A percentile compares a stretch with the other conserved stretches of the same genome.
Evolutionary conservation across 768 basidiomycete species (phyloP).

Genomic region (Pholiota conissans): DNA sequence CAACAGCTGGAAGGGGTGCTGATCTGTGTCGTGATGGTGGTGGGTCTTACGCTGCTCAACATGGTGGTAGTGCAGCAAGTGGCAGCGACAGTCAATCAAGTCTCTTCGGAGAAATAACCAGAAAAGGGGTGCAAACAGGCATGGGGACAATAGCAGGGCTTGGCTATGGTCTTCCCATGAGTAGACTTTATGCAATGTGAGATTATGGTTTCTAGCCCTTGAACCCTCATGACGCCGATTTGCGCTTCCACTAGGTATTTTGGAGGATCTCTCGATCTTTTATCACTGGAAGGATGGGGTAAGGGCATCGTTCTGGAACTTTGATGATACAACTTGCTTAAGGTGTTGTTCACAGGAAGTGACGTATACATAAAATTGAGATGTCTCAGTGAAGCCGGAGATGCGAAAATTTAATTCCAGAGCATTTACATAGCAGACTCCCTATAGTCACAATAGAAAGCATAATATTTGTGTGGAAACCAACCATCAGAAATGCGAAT

Average conservation of each 20-base stretch:
- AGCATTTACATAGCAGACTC: background rate
- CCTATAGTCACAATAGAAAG: background rate
- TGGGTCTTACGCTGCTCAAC: conserved; percentile 79
- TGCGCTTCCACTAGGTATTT: conserved; percentile 65
- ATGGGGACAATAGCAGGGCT: conserved; percentile 90
- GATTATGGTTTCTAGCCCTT: conserved; percentile 10
- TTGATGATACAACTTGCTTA: conserved; percentile 8
- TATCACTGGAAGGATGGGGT: conserved; percentile 86
- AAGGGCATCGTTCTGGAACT: conserved; percentile 20
- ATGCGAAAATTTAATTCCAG: conserved; percentile 35
- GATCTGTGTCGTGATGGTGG: conserved; percentile 50
- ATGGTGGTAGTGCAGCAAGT: conserved; percentile 69
- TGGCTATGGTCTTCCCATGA: conserved; percentile 87
- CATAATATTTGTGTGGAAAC: conserved; percentile 8
- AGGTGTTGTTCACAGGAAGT: conserved; percentile 30
- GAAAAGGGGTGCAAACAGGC: conserved; percentile 74
- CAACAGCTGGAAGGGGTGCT: conserved; percentile 66
- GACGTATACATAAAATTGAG: conserved; percentile 52
- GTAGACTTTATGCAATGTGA: conserved; percentile 66
- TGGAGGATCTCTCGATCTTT: conserved; percentile 80
- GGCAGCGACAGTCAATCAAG: conserved; percentile 39
- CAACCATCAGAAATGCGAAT: conserved; percentile 21
- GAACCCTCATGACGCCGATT: background rate
- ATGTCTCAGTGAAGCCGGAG: conserved; percentile 49
- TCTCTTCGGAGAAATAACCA: conserved; percentile 77